Evolutionary conservation across 176 grass and related monocot species (phyloP).

Genomic region (Cenchrus fungigraminus): DNA sequence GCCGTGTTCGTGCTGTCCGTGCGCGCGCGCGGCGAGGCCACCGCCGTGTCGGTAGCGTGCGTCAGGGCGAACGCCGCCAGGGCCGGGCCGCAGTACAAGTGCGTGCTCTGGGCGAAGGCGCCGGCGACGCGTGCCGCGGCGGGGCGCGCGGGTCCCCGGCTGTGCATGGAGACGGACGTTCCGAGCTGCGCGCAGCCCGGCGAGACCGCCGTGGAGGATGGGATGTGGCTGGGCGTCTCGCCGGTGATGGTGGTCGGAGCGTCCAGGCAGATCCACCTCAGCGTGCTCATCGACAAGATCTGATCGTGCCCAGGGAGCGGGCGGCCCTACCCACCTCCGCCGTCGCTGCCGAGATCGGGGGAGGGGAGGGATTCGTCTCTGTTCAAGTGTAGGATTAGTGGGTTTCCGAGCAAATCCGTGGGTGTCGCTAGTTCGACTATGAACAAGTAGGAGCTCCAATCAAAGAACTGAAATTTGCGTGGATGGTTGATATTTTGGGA

Average conservation of each 20-base stretch:
- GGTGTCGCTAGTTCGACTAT: neutral
- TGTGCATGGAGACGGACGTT: slow-evolving; percentile 27
- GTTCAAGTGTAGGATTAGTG: neutral
- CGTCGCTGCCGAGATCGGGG: neutral
- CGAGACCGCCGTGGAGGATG: neutral
- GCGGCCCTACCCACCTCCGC: neutral
- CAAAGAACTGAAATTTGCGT: neutral
- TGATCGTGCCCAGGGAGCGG: neutral
- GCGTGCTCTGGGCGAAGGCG: slow-evolving; percentile 35
- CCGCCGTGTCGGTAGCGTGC: slow-evolving; percentile 30
- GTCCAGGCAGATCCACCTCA: slow-evolving; percentile 20
- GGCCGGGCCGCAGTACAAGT: slow-evolving; percentile 20
- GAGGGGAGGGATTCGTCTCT: neutral
- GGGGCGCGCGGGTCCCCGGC: neutral
- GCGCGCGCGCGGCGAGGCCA: slow-evolving; percentile 13
- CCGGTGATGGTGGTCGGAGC: neutral
- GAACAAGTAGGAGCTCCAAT: neutral
- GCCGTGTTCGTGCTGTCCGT: slow-evolving; percentile 37
- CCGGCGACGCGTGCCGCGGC: neutral
- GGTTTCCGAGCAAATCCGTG: neutral
- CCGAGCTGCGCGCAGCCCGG: slow-evolving; percentile 15
- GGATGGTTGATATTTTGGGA: no score
- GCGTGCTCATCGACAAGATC: slow-evolving; percentile 41
- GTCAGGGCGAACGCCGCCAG: slow-evolving; percentile 21
- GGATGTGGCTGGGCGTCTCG: neutral